Evolutionary conservation across 1,284 basidiomycete genomes (phyloP), one percentile per base, ranked within the genome.

Genomic region (Ustilago trichophora): DNA sequence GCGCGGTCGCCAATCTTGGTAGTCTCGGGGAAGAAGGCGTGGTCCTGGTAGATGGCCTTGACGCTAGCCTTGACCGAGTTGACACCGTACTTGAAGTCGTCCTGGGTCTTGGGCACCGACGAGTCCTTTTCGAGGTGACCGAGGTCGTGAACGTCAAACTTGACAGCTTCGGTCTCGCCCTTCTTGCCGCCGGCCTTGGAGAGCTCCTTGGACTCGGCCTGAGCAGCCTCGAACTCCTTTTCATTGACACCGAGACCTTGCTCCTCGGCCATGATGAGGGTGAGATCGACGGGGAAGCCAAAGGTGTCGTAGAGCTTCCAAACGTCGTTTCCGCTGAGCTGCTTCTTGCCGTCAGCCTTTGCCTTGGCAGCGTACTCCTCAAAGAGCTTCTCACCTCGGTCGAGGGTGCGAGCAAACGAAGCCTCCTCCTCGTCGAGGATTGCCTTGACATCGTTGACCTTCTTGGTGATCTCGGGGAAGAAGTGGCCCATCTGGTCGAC

Each of bases 291-390:
- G 0, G 95, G 96, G 85, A 99, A 99, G 35, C 95, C 95, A 81
- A 92, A 99, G 0, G 96, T 98, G 82, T 99, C 96, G 82, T 98
- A 98, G 48, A 99, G 84, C 26, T 92, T 87, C 95, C 95, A 99
- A 24, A 97, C 92, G 78, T 99, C 95, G 76, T 89, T 89, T 15
- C 95, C 95, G 67, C 86, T 88, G 37, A 99, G 87, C 68, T 88
- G 86, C 50, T 85, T 90, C 9, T 84, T 77, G 12, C 88, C 88
- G 38, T 86, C 85, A 41, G 89, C 86, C 65, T 86, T 85, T 9
- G 93, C 89, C 46, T 87, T 86, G 22, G 85, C 82, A 22, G 91
- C 91, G 82, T 93, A 98, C 77, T 91, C 89, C 72, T 95, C 93
- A 82, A 98, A 99, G 7, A 98, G 86, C 79, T 90, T 93, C 85